Conservation (phyloP, 73 alveolate species). For the Symbiodinium natans region DNA sequence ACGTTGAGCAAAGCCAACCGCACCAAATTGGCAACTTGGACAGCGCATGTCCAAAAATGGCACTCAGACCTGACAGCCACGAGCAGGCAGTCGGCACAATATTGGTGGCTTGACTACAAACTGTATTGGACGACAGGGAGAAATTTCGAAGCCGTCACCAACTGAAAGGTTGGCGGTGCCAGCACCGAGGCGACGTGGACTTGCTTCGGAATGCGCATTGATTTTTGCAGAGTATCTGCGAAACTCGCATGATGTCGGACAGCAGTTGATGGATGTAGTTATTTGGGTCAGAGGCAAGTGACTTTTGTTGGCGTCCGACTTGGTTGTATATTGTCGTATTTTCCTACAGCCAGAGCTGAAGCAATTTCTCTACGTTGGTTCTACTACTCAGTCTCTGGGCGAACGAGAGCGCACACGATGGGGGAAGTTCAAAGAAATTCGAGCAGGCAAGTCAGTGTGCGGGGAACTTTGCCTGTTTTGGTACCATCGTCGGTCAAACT, state of each 20-base stretch:
- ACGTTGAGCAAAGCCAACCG: no score
- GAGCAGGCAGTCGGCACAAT: background rate
- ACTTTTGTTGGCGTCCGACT: background rate
- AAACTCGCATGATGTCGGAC: background rate
- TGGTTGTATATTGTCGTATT: no score
- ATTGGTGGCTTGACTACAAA: background rate
- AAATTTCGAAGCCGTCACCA: background rate
- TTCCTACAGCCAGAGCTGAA: no score
- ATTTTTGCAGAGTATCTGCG: background rate
- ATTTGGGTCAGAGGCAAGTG: background rate
- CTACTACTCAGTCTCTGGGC: background rate
- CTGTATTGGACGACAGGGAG: background rate
- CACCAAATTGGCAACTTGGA: no score
- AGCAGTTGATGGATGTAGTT: background rate
- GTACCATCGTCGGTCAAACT: no score
- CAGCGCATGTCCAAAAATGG: no score
- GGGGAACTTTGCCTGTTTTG: no score
- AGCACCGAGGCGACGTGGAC: background rate
- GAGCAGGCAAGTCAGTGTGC: background rate
- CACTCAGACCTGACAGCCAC: background rate
- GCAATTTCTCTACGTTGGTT: no score
- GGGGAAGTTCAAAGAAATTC: background rate
- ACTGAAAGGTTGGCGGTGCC: background rate
- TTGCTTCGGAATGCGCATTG: background rate
- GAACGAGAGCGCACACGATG: background rate